These are phyloP conservation scores for Daedaleopsis nitida DNA, from an alignment of 768 basidiomycete genomes.

Conservation along the genomic window DNA sequence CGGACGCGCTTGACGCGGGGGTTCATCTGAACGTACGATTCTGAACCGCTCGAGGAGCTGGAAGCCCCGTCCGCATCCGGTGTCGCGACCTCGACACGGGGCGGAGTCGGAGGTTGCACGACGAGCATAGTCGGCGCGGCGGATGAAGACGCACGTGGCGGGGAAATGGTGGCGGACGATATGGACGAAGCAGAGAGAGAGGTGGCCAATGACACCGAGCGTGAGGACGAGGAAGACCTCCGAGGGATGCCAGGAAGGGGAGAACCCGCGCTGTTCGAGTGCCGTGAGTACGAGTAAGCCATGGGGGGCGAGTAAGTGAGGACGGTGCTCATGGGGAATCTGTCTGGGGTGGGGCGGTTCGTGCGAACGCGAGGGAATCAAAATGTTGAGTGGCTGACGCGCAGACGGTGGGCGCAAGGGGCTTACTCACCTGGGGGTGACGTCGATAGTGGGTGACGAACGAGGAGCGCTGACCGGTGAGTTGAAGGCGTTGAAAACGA, in stretches of 20 bases:
- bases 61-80: constrained; percentile 7
- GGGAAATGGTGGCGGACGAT: constrained; percentile 50
- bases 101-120: constrained; percentile 31
- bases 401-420: neutral
- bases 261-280: constrained; percentile 55
- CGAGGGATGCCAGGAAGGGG: constrained; percentile 70
- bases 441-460: constrained; percentile 7
- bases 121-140: constrained; percentile 24
- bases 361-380: neutral
- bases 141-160: constrained; percentile 39
- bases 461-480: constrained; percentile 9
- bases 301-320: constrained; percentile 20
- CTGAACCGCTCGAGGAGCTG: constrained; percentile 20
- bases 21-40: constrained; percentile 24
- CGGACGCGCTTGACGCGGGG: constrained; percentile 29
- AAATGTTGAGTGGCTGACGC: neutral
- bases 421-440: constrained; percentile 10
- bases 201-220: constrained; percentile 18
- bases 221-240: constrained; percentile 34
- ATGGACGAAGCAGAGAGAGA: constrained; percentile 4
- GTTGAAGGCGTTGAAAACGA: constrained; percentile 11
- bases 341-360: constrained; percentile 12
- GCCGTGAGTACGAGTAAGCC: constrained; percentile 28
- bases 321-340: constrained; percentile 19
- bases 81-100: constrained; percentile 1